A percentile compares a stretch with the other conserved stretches of the same genome.
Evolutionary conservation across 257 asterid species (phyloP).

Genomic region (Petunia axillaris): DNA sequence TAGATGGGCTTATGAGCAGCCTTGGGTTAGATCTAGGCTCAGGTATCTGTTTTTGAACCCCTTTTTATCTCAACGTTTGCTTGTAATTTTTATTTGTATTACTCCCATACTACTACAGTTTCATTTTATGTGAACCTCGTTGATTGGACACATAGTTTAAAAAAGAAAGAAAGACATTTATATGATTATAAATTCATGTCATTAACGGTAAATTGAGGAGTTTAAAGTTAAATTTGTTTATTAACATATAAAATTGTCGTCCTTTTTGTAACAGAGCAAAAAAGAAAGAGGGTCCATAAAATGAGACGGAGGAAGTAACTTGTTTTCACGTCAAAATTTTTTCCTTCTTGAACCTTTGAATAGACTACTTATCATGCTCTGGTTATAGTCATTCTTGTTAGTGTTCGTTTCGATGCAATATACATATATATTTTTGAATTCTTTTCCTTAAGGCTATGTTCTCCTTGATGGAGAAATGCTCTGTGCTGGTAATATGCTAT

Average conservation of each 20-base stretch:
- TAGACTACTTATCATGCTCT: neutral
- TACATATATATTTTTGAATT: neutral
- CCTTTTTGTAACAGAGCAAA: too few relatives aligned
- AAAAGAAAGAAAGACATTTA: too few relatives aligned
- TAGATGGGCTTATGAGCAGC: conserved; percentile 93
- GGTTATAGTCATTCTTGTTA: neutral
- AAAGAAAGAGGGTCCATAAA: too few relatives aligned
- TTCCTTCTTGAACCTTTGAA: neutral
- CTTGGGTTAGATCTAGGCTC: conserved; percentile 95
- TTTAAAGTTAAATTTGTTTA: too few relatives aligned
- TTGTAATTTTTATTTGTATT: neutral
- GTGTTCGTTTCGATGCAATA: neutral
- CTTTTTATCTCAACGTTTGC: neutral
- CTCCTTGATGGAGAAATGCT: neutral
- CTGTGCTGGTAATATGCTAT: neutral
- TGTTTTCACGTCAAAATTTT: neutral
- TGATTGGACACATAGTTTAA: too few relatives aligned
- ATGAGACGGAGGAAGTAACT: neutral
- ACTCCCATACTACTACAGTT: too few relatives aligned
- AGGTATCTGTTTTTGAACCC: conserved; percentile 52
- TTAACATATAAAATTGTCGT: too few relatives aligned
- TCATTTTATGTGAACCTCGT: too few relatives aligned
- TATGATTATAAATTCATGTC: too few relatives aligned
- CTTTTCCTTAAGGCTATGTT: neutral
- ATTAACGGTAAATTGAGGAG: too few relatives aligned